Evolutionary conservation across 176 grass and related monocot genomes (phyloP), one percentile per base, ranked within the genome.

Genomic region (Hyparrhenia diplandra): DNA sequence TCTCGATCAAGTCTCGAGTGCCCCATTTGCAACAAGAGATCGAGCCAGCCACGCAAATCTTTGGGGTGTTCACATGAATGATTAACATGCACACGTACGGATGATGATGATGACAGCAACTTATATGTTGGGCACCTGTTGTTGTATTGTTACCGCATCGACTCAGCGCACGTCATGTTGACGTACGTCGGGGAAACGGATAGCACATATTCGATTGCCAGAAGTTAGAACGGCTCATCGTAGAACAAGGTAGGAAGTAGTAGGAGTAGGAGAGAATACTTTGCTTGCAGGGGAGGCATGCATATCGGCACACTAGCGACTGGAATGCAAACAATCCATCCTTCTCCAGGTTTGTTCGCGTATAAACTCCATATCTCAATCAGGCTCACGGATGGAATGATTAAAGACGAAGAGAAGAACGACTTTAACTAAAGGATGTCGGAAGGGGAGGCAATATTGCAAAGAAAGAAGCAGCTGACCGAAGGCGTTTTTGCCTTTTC

Each of bases 391-490:
- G 40, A 59, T 21, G 23, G 57, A 71, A 79, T 79, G 68, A 80
- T 80, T 80, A 74, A 80, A 58, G 60, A 55, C 10, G 57, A 18
- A 20, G 68, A 41, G 65, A 73, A 80, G 76, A 73, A 30, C 57
- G 14, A 30, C 84, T 73, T 85, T 80, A 55, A 23, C 76, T 41
- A 80, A 86, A 73, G 58, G 41, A 58, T 73, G 43, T 52, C 18
- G 28, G 68, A 67, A 7, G 25, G 12, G 13, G 54, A 57, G 21
- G 54, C 49, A n/a, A 55, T n/a, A 54, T 0, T 8, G 18, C 28
- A 28, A 71, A 54, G 49, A 77, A 69, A 84, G 62, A 6, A 37
- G 49, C 51, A 69, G 24, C 54, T 21, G 29, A 24, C 49, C n/a
- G 16, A 45, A 60, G 16, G 63, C 35, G 35, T 52, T 31, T n/a